These are phyloP conservation scores for Niebla homalea DNA, from an alignment of 495 filamentous ascomycete species.

Conservation along the genomic window DNA sequence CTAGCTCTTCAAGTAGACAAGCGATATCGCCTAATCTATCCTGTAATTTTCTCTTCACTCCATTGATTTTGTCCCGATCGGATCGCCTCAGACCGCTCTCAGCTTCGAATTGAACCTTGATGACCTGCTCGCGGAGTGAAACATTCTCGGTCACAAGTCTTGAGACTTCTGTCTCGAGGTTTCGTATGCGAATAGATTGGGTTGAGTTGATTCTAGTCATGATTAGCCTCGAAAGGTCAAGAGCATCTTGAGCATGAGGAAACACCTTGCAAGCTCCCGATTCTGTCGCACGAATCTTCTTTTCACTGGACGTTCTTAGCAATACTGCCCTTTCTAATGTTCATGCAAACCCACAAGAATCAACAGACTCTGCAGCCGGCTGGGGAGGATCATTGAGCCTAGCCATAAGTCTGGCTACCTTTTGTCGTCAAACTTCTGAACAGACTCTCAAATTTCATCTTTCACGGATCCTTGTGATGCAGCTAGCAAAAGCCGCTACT, in stretches of 20 bases:
- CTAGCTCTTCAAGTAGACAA: conserved; percentile 49
- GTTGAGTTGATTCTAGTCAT: conserved; percentile 60
- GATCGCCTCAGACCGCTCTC: conserved; percentile 33
- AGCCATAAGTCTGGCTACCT: conserved; percentile 47
- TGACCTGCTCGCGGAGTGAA: conserved; percentile 61
- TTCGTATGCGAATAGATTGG: conserved; percentile 80
- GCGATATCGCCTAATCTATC: conserved; percentile 54
- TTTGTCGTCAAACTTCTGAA: neutral
- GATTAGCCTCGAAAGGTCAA: neutral
- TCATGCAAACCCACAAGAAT: conserved; percentile 51
- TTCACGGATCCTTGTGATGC: too few species aligned
- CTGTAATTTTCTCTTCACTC: conserved; percentile 57
- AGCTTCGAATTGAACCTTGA: conserved; percentile 56
- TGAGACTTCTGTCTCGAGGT: conserved; percentile 71
- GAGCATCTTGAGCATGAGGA: neutral
- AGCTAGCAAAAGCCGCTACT: too few species aligned
- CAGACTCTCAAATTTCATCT: neutral
- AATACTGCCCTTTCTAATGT: conserved; percentile 7
- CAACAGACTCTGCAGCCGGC: conserved; percentile 55
- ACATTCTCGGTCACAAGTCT: conserved; percentile 80
- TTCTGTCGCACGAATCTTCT: conserved; percentile 84
- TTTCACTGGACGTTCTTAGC: conserved; percentile 45
- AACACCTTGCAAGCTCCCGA: conserved; percentile 67
- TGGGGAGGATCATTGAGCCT: conserved; percentile 71
- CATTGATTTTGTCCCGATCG: conserved; percentile 48